Evolutionary conservation across 352 stramenopile genomes (phyloP).

Genomic region (Pythium coloratum): DNA sequence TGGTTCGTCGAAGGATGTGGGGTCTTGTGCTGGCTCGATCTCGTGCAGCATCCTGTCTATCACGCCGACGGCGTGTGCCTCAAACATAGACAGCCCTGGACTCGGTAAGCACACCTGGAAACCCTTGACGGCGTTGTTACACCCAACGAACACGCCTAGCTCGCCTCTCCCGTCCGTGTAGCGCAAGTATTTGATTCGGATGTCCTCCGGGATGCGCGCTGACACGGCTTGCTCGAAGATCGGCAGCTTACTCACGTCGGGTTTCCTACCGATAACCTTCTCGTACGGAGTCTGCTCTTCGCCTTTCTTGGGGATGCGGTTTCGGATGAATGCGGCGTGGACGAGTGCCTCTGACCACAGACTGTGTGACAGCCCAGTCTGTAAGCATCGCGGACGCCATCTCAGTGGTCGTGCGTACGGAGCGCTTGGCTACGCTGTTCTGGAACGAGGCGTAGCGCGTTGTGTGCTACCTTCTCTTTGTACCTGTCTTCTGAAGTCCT

Average conservation of each 20-base stretch:
- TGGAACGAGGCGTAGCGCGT: conserved; percentile 22
- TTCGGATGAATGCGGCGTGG: conserved; percentile 7
- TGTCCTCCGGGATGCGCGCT: not conserved
- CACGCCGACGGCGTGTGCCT: not conserved
- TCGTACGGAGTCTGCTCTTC: not conserved
- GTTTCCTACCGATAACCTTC: not conserved
- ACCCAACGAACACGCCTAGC: conserved; percentile 6
- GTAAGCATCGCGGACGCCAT: conserved; percentile 22
- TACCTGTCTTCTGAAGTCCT: conserved; percentile 14
- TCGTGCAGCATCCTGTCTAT: conserved; percentile 10
- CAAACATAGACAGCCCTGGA: not conserved
- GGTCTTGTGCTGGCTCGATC: not conserved
- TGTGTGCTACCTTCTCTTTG: conserved; percentile 18
- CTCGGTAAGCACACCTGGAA: conserved; percentile 6
- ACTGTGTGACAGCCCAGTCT: conserved; percentile 12
- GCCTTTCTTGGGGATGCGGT: conserved; percentile 3
- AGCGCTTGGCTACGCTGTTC: conserved; percentile 28
- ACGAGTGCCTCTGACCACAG: conserved; percentile 12
- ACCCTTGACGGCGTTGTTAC: conserved; percentile 1
- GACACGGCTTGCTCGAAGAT: conserved; percentile 16
- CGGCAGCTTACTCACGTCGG: conserved; percentile 6
- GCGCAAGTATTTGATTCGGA: not conserved
- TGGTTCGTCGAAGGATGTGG: not conserved
- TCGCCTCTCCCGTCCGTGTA: conserved; percentile 1
- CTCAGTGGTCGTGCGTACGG: conserved; percentile 28